Evolutionary conservation across 2,329 filamentous ascomycete species (phyloP), one percentile per base, ranked within the genome.

Genomic region (Paecilomyces niveus): DNA sequence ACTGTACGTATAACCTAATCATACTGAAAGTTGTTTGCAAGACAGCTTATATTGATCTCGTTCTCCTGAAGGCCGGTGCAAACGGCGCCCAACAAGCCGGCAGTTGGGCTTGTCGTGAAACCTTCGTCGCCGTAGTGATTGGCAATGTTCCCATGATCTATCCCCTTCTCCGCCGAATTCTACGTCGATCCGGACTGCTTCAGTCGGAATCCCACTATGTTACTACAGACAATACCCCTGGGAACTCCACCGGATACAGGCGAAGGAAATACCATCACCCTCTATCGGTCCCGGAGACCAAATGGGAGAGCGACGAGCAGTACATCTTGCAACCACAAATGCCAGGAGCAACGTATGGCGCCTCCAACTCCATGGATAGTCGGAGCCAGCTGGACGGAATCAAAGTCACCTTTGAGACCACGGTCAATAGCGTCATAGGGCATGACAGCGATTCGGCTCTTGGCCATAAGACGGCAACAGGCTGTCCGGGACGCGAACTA

Each of bases 91-190:
- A 71, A 58, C 72, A 75, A 64, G 75, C 74, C 13, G 76, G 76
- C 55, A 73, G 68, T 64, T 79, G 76, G 76, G 74, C 76, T 54
- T 73, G 72, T 39, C 76, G 77, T 55, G 76, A 78, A 63, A 76
- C 76, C 45, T 78, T 79, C 54, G 73, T 79, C 54, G 76, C 76
- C 11, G 74, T 79, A 10, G 61, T 78, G n/a, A 74, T 79, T 58
- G 68, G 68, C 57, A 78, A 79, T 61, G 54, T 71, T 5, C 77
- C 77, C 1, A 75, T 78, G 68, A 73, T 78, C 56, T 77, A 77
- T 60, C 73, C 71, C 0, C 59, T 72, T 10, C 29, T 71, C 39
- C 70, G 71, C 2, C 67, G 69, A 1, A 31, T 65, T 1, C 64
- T 65, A 8, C 65, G 60, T 8, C 66, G 65, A 15, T 67, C 68